These are phyloP conservation scores for Papilionanthe hybrid DNA, from an alignment of 116 monocot genomes.

Conservation along the genomic window DNA sequence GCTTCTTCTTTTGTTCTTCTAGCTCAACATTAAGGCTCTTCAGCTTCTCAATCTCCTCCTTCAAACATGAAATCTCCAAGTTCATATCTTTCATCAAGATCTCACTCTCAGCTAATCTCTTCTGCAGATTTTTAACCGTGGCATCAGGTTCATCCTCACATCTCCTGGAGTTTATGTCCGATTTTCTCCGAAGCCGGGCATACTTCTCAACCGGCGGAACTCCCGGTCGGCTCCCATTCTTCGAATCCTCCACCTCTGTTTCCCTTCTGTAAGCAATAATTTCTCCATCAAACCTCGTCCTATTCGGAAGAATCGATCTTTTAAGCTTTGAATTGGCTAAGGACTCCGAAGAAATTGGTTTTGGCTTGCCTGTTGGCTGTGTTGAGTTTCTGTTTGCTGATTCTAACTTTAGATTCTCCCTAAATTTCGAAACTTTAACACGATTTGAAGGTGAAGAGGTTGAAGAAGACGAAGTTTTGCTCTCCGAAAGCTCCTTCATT, in stretches of 20 bases:
- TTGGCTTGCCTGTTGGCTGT: constrained; percentile 19
- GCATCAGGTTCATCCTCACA: constrained; percentile 11
- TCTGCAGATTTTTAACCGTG: constrained; percentile 37
- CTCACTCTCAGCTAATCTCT: constrained; percentile 45
- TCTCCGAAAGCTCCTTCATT: constrained; percentile 52
- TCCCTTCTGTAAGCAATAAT: constrained; percentile 6
- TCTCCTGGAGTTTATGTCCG: constrained; percentile 10
- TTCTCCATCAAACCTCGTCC: constrained; percentile 15
- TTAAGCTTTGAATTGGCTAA: constrained; percentile 10
- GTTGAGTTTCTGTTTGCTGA: constrained; percentile 17
- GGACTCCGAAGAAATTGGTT: constrained; percentile 19
- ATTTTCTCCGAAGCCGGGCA: constrained; percentile 13
- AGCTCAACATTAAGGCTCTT: constrained; percentile 40
- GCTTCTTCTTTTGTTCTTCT: constrained; percentile 49
- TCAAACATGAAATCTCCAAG: constrained; percentile 35
- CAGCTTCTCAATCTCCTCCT: constrained; percentile 51
- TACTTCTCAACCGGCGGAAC: constrained; percentile 19
- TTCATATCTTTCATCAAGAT: constrained; percentile 44
- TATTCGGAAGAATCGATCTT: constrained; percentile 28
- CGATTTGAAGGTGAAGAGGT: constrained; percentile 20
- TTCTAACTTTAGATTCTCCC: constrained; percentile 15
- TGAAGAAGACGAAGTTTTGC: constrained; percentile 11
- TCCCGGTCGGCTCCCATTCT: constrained; percentile 6
- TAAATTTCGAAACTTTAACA: constrained; percentile 25
- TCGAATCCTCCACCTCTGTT: constrained; percentile 15